A percentile compares a stretch with the other conserved stretches of the same genome.
These are phyloP conservation scores for Purpureocillium lavendulum DNA, from an alignment of 2,329 filamentous ascomycete species.

Conservation along the genomic window DNA sequence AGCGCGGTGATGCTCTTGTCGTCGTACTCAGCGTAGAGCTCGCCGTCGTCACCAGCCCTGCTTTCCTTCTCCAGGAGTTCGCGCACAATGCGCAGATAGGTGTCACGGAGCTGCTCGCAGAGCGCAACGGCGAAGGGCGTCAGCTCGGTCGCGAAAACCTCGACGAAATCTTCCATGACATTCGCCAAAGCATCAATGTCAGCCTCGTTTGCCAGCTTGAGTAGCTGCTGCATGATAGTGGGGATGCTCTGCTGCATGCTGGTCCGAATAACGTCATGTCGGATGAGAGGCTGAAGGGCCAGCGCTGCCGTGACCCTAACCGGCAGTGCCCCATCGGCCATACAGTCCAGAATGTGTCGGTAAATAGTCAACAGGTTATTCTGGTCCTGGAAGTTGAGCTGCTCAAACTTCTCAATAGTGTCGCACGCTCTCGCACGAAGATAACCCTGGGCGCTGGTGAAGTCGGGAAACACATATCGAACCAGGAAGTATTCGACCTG, in stretches of 20 bases:
- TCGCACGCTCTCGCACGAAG: conserved; percentile 92
- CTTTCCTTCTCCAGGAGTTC: conserved; percentile 86
- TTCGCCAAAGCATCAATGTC: conserved; percentile 96
- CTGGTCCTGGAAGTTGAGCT: conserved; percentile 91
- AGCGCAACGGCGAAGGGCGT: conserved; percentile 95
- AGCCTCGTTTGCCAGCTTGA: conserved; percentile 95
- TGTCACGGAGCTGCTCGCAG: conserved; percentile 91
- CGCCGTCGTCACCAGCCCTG: conserved; percentile 66
- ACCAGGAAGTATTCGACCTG: conserved; percentile 99
- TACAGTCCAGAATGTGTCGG: conserved; percentile 90
- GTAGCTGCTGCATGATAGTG: conserved; percentile 97
- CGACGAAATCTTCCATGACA: conserved; percentile 99
- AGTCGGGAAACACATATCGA: conserved; percentile 96
- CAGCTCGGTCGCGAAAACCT: conserved; percentile 94
- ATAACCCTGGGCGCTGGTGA: conserved; percentile 85
- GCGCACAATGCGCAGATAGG: conserved; percentile 86
- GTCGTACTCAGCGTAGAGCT: conserved; percentile 84
- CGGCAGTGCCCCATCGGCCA: conserved; percentile 88
- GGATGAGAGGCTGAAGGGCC: conserved; percentile 88
- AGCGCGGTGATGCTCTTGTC: conserved; percentile 98
- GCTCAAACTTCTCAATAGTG: conserved; percentile 95
- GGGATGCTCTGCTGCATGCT: conserved; percentile 98
- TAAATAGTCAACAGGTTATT: conserved; percentile 96
- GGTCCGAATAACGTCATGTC: conserved; percentile 85
- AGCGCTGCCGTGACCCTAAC: conserved; percentile 91